These are phyloP conservation scores for Mucor plumbeus DNA, from an alignment of 371 early-diverging fungal genomes.

Conservation along the genomic window DNA sequence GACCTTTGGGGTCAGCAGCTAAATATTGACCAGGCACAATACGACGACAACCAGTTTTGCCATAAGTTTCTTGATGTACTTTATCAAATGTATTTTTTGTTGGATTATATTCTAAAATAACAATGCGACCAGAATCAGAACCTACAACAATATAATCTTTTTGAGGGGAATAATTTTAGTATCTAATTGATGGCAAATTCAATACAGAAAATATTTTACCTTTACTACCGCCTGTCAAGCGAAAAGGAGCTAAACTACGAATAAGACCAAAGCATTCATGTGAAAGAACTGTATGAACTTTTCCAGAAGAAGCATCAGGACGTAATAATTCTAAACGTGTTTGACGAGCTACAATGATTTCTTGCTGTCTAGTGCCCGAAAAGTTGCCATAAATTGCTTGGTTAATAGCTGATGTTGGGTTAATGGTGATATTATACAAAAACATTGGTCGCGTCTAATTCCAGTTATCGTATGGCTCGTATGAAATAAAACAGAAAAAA, in stretches of 20 bases:
- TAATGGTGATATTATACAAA: slow-evolving; percentile 91
- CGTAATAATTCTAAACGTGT: slow-evolving; percentile 83
- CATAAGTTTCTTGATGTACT: slow-evolving; percentile 94
- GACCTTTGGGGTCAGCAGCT: slow-evolving; percentile 95
- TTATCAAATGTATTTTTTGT: slow-evolving; percentile 75
- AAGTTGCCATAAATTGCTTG: slow-evolving; percentile 91
- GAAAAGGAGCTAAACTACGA: slow-evolving; percentile 77
- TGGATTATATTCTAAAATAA: slow-evolving; percentile 90
- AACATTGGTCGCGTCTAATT: slow-evolving; percentile 65
- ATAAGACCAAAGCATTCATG: slow-evolving; percentile 90
- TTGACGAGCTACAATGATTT: slow-evolving; percentile 85
- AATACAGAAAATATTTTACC: slow-evolving; percentile 38
- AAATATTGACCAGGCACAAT: slow-evolving; percentile 95
- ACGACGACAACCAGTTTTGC: slow-evolving; percentile 92
- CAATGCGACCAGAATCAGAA: slow-evolving; percentile 91
- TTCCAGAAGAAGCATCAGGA: slow-evolving; percentile 84
- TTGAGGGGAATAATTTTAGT: background rate
- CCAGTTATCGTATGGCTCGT: background rate
- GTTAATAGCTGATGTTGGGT: slow-evolving; percentile 80
- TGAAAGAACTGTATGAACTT: slow-evolving; percentile 73
- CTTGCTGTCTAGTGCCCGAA: slow-evolving; percentile 90
- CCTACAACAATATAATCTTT: slow-evolving; percentile 91
- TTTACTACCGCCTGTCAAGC: slow-evolving; percentile 78
- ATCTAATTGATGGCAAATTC: too few species aligned
- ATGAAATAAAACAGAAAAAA: too few species aligned